Base-by-base conservation (phyloP, 2,329 filamentous ascomycete species). In the Neopestalotiopsis sp. region DNA sequence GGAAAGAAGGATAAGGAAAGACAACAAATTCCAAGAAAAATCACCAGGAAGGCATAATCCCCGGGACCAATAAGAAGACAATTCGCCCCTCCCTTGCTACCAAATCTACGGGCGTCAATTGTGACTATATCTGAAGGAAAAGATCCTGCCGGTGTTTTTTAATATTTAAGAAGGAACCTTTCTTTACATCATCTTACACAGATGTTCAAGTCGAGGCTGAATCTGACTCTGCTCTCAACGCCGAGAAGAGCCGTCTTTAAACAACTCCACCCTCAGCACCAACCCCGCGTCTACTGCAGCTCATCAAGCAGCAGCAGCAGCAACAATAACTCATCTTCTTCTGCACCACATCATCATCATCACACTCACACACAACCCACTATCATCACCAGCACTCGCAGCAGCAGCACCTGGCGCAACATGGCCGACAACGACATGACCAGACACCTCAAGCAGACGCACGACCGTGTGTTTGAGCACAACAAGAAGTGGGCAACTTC, bases 381-480 rank as follows among this genome's bases (percentile, higher is more conserved):
- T 32, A 59, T 38, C 32, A 42, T 45, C 49, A 13, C 17, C 65
- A 52, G 49, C 38, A 62, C 57, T 24, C 66, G 66, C 66, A 59
- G 34, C 32, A 42, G 64, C 30, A 13, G 28, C 65, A 52, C 32
- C 24, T 67, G 66, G 66, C 66, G 66, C 66, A 75, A 65, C 68
- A 81, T 80, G 80, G 74, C 78, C 42, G 76, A 81, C 32, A 70
- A 81, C 38, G 83, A 87, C 69, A 83, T 88, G 71, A 78, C 80
- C 71, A 79, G 80, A 71, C 91, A 91, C 77, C 86, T 91, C 70
- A 81, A 87, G 80, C 83, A 90, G 81, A 86, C 84, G 74, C 90
- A 93, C 79, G 88, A 91, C 75, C 85, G 86, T 69, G 86, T 93
- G 75, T 93, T 93, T 74, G 87, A 91, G 73, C 88, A 89, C 84